Percentiles rank a stretch among this genome's conserved stretches.
These are phyloP conservation scores for Monosporascus cannonballus DNA, from an alignment of 2,329 filamentous ascomycete species.

Conservation along the genomic window DNA sequence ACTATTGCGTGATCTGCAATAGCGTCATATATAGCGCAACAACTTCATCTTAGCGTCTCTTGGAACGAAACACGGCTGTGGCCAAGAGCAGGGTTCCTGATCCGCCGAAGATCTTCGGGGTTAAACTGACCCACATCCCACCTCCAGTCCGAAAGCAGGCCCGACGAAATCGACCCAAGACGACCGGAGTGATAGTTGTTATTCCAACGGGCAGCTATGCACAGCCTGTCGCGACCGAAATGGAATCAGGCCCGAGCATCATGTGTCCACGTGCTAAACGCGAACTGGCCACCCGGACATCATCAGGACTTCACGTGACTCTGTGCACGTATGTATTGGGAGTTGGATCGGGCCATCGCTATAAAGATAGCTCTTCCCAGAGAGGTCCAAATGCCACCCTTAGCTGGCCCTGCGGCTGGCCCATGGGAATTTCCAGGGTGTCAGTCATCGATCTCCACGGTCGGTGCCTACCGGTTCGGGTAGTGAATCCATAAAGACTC, in stretches of 20 bases:
- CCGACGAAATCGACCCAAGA: too few relatives aligned
- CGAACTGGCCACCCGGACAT: conserved; percentile 11
- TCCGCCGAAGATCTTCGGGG: conserved; percentile 8
- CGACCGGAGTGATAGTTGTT: not conserved
- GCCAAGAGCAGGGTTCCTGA: conserved; percentile 9
- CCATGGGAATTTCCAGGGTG: conserved; percentile 6
- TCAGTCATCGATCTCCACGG: conserved; percentile 10
- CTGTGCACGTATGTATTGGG: conserved; percentile 20
- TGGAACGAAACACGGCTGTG: too few relatives aligned
- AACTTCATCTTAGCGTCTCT: too few relatives aligned
- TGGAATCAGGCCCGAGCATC: conserved; percentile 15
- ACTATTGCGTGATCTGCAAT: too few relatives aligned
- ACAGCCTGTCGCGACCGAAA: conserved; percentile 14
- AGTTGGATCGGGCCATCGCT: conserved; percentile 16
- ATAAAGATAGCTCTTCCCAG: conserved; percentile 7
- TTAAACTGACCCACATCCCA: conserved; percentile 15
- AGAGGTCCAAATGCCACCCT: conserved; percentile 8
- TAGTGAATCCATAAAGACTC: conserved; percentile 4
- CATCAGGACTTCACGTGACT: conserved; percentile 19
- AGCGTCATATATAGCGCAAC: too few relatives aligned
- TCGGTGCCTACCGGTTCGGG: conserved; percentile 1
- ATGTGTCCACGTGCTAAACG: conserved; percentile 15
- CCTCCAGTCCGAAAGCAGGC: conserved; percentile 5
- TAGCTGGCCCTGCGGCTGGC: conserved; percentile 5
- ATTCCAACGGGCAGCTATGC: not conserved